A percentile compares a stretch with the other conserved stretches of the same genome.
Evolutionary conservation across 2,329 filamentous ascomycete genomes (phyloP).

Genomic region (Dryadomyces quercivorus): DNA sequence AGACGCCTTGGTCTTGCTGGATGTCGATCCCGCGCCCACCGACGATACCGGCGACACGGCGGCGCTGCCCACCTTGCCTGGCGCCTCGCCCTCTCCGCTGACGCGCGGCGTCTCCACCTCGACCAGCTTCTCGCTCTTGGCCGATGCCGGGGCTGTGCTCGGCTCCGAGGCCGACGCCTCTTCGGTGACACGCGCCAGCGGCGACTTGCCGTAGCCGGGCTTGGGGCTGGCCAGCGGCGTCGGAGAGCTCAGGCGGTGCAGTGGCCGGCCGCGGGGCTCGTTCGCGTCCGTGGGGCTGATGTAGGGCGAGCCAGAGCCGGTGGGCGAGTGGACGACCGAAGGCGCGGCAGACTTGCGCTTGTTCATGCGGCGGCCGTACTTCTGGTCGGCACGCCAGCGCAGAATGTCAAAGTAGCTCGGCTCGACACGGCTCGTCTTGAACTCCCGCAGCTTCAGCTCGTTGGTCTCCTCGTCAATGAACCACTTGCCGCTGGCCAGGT

Average conservation of each 20-base stretch:
- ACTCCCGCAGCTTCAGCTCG: constrained; percentile 86
- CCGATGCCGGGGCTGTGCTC: constrained; percentile 21
- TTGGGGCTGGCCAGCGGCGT: constrained; percentile 54
- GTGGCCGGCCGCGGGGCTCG: constrained; percentile 56
- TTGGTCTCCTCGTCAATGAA: constrained; percentile 84
- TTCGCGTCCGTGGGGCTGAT: constrained; percentile 48
- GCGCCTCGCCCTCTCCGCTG: constrained; percentile 26
- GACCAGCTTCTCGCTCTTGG: constrained; percentile 37
- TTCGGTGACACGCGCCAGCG: constrained; percentile 63
- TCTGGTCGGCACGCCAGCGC: constrained; percentile 91
- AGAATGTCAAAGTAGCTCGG: constrained; percentile 91
- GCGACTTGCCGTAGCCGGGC: constrained; percentile 53
- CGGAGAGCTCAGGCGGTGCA: constrained; percentile 55
- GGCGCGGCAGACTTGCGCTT: constrained; percentile 40
- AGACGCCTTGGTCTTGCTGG: background rate
- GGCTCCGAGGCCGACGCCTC: constrained; percentile 36
- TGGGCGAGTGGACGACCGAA: constrained; percentile 22
- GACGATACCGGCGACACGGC: constrained; percentile 2
- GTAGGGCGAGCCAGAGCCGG: constrained; percentile 47
- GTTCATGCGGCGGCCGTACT: constrained; percentile 59
- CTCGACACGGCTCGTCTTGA: constrained; percentile 79
- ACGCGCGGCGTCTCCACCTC: constrained; percentile 42
- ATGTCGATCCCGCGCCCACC: background rate
- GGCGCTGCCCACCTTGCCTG: constrained; percentile 1
- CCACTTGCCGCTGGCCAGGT: constrained; percentile 80